Base-by-base conservation (phyloP, 257 asterid species). In the Misopates orontium region DNA sequence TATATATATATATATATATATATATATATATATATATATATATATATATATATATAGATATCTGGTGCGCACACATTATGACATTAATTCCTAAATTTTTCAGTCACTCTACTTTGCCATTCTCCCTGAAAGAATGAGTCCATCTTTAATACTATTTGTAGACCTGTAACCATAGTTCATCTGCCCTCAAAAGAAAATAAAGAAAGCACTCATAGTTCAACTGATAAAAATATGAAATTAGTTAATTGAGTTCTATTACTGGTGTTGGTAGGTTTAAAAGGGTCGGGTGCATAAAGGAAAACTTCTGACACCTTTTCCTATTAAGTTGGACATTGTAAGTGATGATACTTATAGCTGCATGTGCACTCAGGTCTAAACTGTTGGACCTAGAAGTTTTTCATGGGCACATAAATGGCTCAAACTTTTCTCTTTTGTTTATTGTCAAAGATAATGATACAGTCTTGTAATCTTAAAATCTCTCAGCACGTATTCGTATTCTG, bases 101-200 rank as follows among this genome's bases (percentile, higher is more conserved):
- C 52, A 31, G 24, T 55, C 56, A 66, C 47, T 40, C 62, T 60
- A 42, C 59, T 57, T 41, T 55, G 44, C 23, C 55, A 13, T 75
- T 28, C 64, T 8, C 23, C 39, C 56, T 28, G 12, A 28, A 23
- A 22, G 50, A 65, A 60, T n/a, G 63, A 50, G 63, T 11, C 19
- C 23, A 28, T 56, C 60, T 47, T 53, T 56, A n/a, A 19, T 55
- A 44, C 54, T 40, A 55, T 60, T 50, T 16, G 12, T 22, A 36
- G 23, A 28, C 59, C 52, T 41, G 51, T 44, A 28, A 7, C 7
- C 36, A 7, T 28, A 2, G 36, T 28, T 28, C 7, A 28, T 28
- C 36, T 28, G 36, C 7, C 36, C 36, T 2, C 36, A 28, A 28
- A 3, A 2, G 7, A 3, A 28, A 28, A 28, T n/a, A 7, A 3